Percentiles rank a stretch among this genome's conserved stretches.
phyloP scores from a whole-genome alignment of 352 stramenopile species.

The Achlya hypogyna region DNA sequence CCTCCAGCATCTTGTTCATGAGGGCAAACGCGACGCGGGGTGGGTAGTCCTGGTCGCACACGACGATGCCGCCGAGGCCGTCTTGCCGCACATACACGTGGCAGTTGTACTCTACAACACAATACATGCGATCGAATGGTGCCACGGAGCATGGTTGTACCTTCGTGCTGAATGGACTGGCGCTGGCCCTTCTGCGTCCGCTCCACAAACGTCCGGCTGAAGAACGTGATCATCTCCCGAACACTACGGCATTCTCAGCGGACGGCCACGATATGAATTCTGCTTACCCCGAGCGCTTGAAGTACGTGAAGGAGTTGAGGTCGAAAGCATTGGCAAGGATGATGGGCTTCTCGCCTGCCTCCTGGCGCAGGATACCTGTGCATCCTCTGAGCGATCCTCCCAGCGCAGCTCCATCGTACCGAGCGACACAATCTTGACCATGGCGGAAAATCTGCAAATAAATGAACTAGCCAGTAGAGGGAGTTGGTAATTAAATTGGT shows the following conservation, averaged over 20 bases:
- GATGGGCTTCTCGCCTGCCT: constrained; percentile 48
- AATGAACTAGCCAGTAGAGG: too few relatives aligned
- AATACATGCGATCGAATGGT: not conserved
- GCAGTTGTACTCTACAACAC: constrained; percentile 89
- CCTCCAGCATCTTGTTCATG: too few relatives aligned
- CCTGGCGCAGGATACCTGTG: constrained; percentile 59
- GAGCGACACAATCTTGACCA: constrained; percentile 84
- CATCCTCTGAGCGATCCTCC: constrained; percentile 5
- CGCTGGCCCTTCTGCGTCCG: constrained; percentile 92
- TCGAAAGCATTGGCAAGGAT: constrained; percentile 66
- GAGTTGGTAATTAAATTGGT: too few relatives aligned
- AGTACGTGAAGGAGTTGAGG: constrained; percentile 78
- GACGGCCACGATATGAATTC: not conserved
- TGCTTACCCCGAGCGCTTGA: constrained; percentile 69
- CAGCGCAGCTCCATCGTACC: constrained; percentile 29
- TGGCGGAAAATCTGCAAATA: too few relatives aligned
- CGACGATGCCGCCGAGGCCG: constrained; percentile 92
- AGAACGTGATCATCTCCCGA: constrained; percentile 98
- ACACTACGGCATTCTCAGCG: constrained; percentile 42
- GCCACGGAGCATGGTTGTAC: constrained; percentile 26
- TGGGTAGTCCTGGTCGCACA: constrained; percentile 97
- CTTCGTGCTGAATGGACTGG: constrained; percentile 97
- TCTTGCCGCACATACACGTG: constrained; percentile 97
- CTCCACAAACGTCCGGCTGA: constrained; percentile 98
- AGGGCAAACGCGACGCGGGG: constrained; percentile 96